phyloP scores from a whole-genome alignment of 2,329 filamentous ascomycete species.

The Grosmannia penicillata region DNA sequence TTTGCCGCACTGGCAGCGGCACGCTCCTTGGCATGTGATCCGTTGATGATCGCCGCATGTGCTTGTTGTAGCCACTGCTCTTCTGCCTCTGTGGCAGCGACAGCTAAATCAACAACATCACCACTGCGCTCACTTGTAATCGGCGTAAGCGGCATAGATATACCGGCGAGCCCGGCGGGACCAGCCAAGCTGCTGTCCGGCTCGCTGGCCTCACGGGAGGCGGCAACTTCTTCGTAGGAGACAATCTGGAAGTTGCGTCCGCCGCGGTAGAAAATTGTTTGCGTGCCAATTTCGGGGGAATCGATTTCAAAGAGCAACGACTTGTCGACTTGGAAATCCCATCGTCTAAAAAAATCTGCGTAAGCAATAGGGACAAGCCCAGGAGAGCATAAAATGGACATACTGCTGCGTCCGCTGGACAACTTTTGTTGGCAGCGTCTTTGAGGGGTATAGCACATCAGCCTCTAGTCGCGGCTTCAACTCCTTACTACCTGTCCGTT shows the following conservation, averaged over 20 bases:
- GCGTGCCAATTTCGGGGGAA: conserved; percentile 84
- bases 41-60: conserved; percentile 13
- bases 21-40: conserved; percentile 12
- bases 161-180: conserved; percentile 83
- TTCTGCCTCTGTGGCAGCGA: conserved; percentile 72
- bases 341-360: conserved; percentile 27
- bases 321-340: conserved; percentile 71
- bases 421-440: conserved; percentile 71
- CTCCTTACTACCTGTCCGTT: conserved; percentile 21
- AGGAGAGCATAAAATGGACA: conserved; percentile 6
- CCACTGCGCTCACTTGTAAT: too few relatives aligned
- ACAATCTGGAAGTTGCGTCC: conserved; percentile 86
- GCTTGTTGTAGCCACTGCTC: conserved; percentile 28
- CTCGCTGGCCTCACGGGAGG: conserved; percentile 74
- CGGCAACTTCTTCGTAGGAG: conserved; percentile 85
- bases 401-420: conserved; percentile 75
- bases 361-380: neutral
- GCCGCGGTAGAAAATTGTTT: conserved; percentile 81
- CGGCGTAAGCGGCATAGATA: too few relatives aligned
- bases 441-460: conserved; percentile 66
- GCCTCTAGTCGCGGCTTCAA: conserved; percentile 59
- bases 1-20: conserved; percentile 6
- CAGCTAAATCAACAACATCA: conserved; percentile 70
- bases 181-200: neutral
- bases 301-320: conserved; percentile 76